Percentiles rank a stretch among this genome's conserved stretches.
Evolutionary conservation across 2,329 filamentous ascomycete species (phyloP).

Genomic region (Colletotrichum filicis): DNA sequence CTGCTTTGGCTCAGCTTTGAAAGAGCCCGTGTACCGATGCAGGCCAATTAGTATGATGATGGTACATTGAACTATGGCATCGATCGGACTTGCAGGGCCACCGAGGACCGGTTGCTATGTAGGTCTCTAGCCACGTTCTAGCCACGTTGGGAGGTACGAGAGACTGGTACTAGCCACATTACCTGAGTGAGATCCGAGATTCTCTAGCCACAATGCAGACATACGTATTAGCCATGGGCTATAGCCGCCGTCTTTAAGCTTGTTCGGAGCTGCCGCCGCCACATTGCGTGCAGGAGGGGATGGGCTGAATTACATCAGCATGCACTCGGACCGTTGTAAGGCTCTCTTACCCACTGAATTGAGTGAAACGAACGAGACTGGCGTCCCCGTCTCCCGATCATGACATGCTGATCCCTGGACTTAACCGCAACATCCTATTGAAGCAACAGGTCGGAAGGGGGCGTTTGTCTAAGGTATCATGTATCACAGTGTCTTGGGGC

Average conservation of each 20-base stretch:
- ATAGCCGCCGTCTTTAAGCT: neutral
- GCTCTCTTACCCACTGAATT: conserved; percentile 3
- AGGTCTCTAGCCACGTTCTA: neutral
- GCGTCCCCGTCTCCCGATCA: conserved; percentile 15
- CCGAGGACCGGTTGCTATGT: conserved; percentile 23
- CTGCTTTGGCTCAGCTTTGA: neutral
- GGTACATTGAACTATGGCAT: conserved; percentile 11
- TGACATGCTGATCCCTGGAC: conserved; percentile 14
- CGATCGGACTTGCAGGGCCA: conserved; percentile 26
- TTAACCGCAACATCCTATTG: conserved; percentile 24
- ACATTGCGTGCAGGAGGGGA: neutral
- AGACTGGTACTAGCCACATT: no score
- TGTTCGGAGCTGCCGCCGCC: neutral
- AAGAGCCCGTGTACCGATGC: conserved; percentile 18
- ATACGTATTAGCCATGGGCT: neutral
- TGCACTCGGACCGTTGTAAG: neutral
- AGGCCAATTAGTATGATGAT: conserved; percentile 8
- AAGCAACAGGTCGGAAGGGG: conserved; percentile 4
- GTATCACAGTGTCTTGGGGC: conserved; percentile 20
- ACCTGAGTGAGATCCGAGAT: no score
- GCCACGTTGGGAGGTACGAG: neutral
- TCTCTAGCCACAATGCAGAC: no score
- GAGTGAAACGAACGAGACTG: conserved; percentile 28
- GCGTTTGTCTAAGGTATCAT: conserved; percentile 8
- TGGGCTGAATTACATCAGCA: neutral